Evolutionary conservation across 257 asterid genomes (phyloP).

Genomic region (Penstemon eatonii): DNA sequence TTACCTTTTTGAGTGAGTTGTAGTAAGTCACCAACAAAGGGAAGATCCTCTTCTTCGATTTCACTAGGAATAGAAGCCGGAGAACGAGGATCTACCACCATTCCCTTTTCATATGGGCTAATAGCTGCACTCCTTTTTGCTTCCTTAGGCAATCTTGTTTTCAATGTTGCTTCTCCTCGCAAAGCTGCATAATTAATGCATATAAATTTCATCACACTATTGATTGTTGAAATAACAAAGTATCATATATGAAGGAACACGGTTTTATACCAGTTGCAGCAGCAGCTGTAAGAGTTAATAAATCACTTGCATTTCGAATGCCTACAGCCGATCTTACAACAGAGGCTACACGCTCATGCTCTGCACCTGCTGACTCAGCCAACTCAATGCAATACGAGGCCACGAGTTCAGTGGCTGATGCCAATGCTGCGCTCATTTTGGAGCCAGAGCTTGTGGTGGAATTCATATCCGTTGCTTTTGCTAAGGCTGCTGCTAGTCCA

Average conservation of each 20-base stretch:
- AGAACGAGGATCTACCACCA: slow-evolving; percentile 43
- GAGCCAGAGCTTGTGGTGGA: slow-evolving; percentile 35
- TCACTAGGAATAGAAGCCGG: slow-evolving; percentile 34
- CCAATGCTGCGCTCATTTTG: slow-evolving; percentile 64
- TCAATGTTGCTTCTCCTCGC: slow-evolving; percentile 82
- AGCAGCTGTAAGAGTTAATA: slow-evolving; percentile 77
- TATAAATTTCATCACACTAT: slow-evolving; percentile 14
- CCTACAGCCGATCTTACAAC: slow-evolving; percentile 67
- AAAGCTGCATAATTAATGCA: slow-evolving; percentile 44
- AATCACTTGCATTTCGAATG: slow-evolving; percentile 65
- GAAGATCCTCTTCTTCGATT: slow-evolving; percentile 48
- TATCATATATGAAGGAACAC: too few relatives aligned
- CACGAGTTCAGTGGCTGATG: slow-evolving; percentile 79
- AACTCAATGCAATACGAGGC: slow-evolving; percentile 80
- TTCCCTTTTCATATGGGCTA: slow-evolving; percentile 67
- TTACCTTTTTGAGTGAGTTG: slow-evolving; percentile 76
- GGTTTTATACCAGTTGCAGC: slow-evolving; percentile 76
- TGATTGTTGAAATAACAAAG: too few relatives aligned
- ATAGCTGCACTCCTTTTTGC: slow-evolving; percentile 75
- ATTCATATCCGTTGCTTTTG: slow-evolving; percentile 46
- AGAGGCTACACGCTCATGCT: slow-evolving; percentile 57
- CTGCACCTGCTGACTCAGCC: slow-evolving; percentile 74
- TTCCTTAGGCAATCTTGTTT: slow-evolving; percentile 73
- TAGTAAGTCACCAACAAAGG: slow-evolving; percentile 71
- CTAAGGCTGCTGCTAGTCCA: slow-evolving; percentile 81